phyloP scores from a whole-genome alignment of 768 basidiomycete genomes.

The Lactifluus piperatus region DNA sequence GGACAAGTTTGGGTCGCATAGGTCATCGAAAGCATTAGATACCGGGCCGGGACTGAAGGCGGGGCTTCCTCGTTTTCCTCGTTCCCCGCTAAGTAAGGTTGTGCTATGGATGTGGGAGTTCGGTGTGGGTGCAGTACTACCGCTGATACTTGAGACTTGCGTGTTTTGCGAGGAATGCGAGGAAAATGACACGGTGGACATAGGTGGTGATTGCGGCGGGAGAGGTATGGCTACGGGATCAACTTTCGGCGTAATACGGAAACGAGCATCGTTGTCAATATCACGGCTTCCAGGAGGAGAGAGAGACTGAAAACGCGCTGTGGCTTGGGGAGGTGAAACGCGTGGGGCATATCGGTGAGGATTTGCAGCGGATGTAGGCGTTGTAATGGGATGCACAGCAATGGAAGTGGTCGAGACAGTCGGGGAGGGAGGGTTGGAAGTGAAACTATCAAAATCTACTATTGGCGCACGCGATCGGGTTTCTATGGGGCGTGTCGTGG shows the following conservation, averaged over 20 bases:
- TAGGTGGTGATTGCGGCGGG: slow-evolving; percentile 62
- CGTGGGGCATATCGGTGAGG: slow-evolving; percentile 36
- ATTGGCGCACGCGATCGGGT: slow-evolving; percentile 25
- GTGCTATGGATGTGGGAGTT: slow-evolving; percentile 34
- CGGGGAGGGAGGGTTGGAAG: slow-evolving; percentile 18
- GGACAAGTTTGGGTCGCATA: slow-evolving; percentile 2
- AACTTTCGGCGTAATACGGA: slow-evolving; percentile 31
- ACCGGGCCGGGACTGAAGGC: background rate
- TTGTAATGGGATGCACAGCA: slow-evolving; percentile 45
- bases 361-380: slow-evolving; percentile 45
- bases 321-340: slow-evolving; percentile 6
- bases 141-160: slow-evolving; percentile 33
- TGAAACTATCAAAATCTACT: slow-evolving; percentile 25
- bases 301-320: slow-evolving; percentile 17
- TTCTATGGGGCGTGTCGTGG: slow-evolving; percentile 15
- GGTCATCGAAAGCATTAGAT: slow-evolving; percentile 2
- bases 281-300: slow-evolving; percentile 22
- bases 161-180: slow-evolving; percentile 44
- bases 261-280: slow-evolving; percentile 28
- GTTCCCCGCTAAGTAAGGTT: background rate
- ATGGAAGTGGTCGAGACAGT: slow-evolving; percentile 8
- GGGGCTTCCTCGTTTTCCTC: background rate
- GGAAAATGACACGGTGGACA: slow-evolving; percentile 66
- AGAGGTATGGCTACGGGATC: slow-evolving; percentile 53
- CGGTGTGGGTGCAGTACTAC: slow-evolving; percentile 33